Evolutionary conservation across 2,329 filamentous ascomycete species (phyloP).

Genomic region (Coleophoma eucalyptorum): DNA sequence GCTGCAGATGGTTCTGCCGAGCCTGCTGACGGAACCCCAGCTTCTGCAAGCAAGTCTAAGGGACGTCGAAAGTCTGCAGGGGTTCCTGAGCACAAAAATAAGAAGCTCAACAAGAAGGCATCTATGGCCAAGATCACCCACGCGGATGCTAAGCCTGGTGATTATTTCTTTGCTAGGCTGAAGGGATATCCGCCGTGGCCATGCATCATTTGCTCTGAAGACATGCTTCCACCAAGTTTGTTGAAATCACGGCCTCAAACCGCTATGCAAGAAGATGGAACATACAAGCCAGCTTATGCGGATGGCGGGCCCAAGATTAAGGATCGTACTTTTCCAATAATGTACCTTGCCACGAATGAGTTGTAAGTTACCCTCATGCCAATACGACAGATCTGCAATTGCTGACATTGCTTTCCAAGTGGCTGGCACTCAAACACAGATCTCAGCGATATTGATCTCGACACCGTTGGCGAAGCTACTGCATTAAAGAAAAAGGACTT

Average conservation of each 20-base stretch:
- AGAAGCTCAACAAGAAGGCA: constrained; percentile 83
- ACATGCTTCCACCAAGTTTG: constrained; percentile 81
- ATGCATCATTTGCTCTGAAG: constrained; percentile 87
- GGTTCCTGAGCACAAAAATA: constrained; percentile 64
- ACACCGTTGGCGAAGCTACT: constrained; percentile 63
- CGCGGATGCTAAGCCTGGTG: constrained; percentile 81
- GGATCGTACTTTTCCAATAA: constrained; percentile 87
- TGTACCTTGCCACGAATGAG: constrained; percentile 94
- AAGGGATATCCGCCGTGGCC: constrained; percentile 96
- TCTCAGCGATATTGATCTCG: constrained; percentile 71
- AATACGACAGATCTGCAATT: too few species aligned
- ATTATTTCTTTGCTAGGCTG: constrained; percentile 88
- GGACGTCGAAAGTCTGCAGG: constrained; percentile 70
- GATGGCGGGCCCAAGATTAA: constrained; percentile 83
- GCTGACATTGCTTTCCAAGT: constrained; percentile 41
- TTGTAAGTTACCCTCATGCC: constrained; percentile 65
- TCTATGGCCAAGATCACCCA: constrained; percentile 69
- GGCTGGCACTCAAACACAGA: constrained; percentile 88
- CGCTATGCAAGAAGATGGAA: constrained; percentile 76
- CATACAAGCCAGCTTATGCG: constrained; percentile 80
- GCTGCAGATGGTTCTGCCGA: constrained; percentile 22
- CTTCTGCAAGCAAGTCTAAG: constrained; percentile 40
- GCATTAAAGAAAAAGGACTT: constrained; percentile 78
- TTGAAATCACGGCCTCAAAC: constrained; percentile 79
- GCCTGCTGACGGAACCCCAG: constrained; percentile 30